phyloP scores from a whole-genome alignment of 2,329 filamentous ascomycete species.

The Sordariomycetes sp. region DNA sequence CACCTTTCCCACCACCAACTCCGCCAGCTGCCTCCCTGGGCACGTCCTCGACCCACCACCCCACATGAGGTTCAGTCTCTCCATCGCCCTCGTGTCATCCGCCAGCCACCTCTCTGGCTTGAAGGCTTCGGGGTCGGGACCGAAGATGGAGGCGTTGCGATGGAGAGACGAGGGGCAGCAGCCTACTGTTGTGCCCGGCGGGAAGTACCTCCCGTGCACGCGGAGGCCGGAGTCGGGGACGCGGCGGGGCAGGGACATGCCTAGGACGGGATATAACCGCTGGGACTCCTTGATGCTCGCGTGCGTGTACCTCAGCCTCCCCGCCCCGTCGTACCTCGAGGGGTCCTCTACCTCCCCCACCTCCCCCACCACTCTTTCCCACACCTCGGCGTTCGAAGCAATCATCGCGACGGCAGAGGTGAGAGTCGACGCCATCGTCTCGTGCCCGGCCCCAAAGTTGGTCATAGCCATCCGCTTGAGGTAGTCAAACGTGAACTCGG shows the following conservation, averaged over 20 bases:
- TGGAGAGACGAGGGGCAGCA: conserved; percentile 38
- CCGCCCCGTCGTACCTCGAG: conserved; percentile 6
- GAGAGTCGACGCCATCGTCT: conserved; percentile 38
- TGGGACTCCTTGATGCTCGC: conserved; percentile 38
- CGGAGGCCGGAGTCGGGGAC: conserved; percentile 22
- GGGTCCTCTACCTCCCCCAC: background rate
- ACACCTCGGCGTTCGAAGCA: conserved; percentile 20
- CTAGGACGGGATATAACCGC: conserved; percentile 34
- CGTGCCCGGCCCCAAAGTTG: conserved; percentile 42
- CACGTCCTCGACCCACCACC: conserved; percentile 36
- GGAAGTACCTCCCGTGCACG: conserved; percentile 25
- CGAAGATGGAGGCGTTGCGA: conserved; percentile 33
- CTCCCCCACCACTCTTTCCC: conserved; percentile 17
- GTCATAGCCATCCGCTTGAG: conserved; percentile 37
- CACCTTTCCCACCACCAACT: conserved; percentile 32
- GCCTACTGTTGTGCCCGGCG: conserved; percentile 31
- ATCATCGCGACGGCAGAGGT: conserved; percentile 34
- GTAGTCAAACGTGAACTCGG: conserved; percentile 31
- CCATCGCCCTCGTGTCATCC: conserved; percentile 23
- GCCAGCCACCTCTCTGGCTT: conserved; percentile 33
- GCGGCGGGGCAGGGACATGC: conserved; percentile 34
- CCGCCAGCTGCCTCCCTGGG: conserved; percentile 35
- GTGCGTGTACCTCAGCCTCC: conserved; percentile 19
- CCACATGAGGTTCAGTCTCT: conserved; percentile 35
- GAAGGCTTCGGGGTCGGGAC: conserved; percentile 26